A percentile compares a stretch with the other conserved stretches of the same genome.
These are phyloP conservation scores for Pythium oligandrum DNA, from an alignment of 352 stramenopile genomes.

Conservation along the genomic window DNA sequence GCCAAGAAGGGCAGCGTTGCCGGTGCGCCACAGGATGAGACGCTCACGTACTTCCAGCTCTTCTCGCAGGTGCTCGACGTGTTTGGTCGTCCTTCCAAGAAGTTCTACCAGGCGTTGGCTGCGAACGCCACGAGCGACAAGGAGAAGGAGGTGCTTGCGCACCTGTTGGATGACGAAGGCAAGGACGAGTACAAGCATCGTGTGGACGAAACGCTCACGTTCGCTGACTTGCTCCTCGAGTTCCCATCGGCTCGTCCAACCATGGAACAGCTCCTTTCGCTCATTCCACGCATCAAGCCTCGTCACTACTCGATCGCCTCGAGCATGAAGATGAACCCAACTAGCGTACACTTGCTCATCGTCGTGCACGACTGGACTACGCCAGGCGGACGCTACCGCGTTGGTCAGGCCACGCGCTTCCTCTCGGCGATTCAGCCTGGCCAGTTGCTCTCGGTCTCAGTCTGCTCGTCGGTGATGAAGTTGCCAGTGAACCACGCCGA, in stretches of 20 bases:
- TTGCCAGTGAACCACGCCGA: slow-evolving; percentile 56
- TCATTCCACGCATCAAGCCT: slow-evolving; percentile 81
- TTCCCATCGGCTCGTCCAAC: slow-evolving; percentile 67
- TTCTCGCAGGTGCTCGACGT: slow-evolving; percentile 83
- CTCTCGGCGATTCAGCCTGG: slow-evolving; percentile 39
- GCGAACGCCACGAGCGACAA: slow-evolving; percentile 64
- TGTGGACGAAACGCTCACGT: slow-evolving; percentile 74
- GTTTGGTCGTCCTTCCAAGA: slow-evolving; percentile 77
- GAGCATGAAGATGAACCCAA: slow-evolving; percentile 83
- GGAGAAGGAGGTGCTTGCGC: slow-evolving; percentile 49
- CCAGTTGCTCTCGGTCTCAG: slow-evolving; percentile 56
- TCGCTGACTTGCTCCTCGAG: slow-evolving; percentile 67
- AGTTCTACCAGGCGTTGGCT: slow-evolving; percentile 75
- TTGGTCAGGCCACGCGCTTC: slow-evolving; percentile 64
- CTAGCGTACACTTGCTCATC: slow-evolving; percentile 78
- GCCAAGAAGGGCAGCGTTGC: slow-evolving; percentile 38
- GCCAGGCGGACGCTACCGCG: slow-evolving; percentile 55
- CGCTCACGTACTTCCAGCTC: slow-evolving; percentile 75
- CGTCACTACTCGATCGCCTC: slow-evolving; percentile 91
- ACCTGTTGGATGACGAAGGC: slow-evolving; percentile 58
- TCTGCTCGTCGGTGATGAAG: slow-evolving; percentile 79
- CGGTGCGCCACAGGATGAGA: slow-evolving; percentile 37
- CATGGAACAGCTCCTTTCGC: slow-evolving; percentile 52
- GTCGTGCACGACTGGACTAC: slow-evolving; percentile 87
- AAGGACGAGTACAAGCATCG: slow-evolving; percentile 81